phyloP scores from a whole-genome alignment of 1,284 basidiomycete species.

The Neolentinus lepideus region DNA sequence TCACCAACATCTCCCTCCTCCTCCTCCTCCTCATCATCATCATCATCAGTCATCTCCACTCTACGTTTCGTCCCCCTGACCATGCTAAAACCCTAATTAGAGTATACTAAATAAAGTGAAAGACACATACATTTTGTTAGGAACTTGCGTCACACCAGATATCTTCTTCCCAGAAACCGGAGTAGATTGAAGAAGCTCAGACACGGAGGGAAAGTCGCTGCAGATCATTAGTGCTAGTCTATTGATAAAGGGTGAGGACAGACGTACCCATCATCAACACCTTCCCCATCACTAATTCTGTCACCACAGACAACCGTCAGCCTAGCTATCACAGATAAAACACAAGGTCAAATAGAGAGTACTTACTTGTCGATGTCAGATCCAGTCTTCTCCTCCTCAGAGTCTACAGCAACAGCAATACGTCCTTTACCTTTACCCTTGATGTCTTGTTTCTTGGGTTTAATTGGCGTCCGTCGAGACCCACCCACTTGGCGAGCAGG shows the following conservation, averaged over 20 bases:
- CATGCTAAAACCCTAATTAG: neutral
- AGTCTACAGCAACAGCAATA: neutral
- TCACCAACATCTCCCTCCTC: neutral
- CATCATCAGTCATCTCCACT: neutral
- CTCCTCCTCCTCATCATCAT: neutral
- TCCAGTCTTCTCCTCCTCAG: neutral
- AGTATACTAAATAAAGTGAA: neutral
- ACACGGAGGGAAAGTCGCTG: neutral
- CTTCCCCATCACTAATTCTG: neutral
- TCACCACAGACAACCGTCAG: neutral
- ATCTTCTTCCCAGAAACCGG: neutral
- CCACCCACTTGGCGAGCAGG: neutral
- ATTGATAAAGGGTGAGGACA: neutral
- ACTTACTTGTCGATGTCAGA: neutral
- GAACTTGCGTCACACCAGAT: neutral
- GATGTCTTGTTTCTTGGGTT: neutral
- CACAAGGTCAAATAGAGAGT: neutral
- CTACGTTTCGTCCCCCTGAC: neutral
- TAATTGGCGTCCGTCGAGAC: neutral
- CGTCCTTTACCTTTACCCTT: neutral
- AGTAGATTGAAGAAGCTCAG: neutral
- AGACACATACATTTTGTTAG: neutral
- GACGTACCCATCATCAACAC: neutral
- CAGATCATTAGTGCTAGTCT: neutral
- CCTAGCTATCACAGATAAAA: neutral